Percentiles rank a stretch among this genome's conserved stretches.
These are phyloP conservation scores for Cyclotella distinguenda DNA, from an alignment of 108 stramenopile species.

Conservation along the genomic window DNA sequence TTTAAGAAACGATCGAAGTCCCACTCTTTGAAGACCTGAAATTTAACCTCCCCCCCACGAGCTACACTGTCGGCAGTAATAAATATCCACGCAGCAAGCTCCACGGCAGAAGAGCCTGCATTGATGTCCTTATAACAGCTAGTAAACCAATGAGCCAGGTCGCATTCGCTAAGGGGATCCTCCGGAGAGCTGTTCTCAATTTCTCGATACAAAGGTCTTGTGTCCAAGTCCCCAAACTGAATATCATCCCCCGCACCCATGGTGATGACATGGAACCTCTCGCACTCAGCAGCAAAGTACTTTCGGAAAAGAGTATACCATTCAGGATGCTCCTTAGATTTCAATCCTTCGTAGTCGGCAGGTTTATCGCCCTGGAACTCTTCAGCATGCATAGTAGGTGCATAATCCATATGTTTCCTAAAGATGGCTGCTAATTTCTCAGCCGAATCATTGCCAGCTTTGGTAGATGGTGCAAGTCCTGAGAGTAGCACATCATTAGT, in stretches of 20 bases:
- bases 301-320: background rate
- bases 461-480: too few species aligned
- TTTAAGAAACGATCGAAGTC: background rate
- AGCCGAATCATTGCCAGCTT: too few species aligned
- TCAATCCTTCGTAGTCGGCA: background rate
- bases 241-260: background rate
- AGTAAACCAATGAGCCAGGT: background rate
- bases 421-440: too few species aligned
- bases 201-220: background rate
- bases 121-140: background rate
- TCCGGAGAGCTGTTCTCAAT: background rate
- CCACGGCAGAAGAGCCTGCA: background rate
- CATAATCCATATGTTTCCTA: too few species aligned
- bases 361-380: too few species aligned
- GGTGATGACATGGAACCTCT: background rate
- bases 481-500: too few species aligned
- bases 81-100: background rate
- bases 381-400: too few species aligned
- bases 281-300: background rate
- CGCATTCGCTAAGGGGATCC: background rate
- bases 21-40: conserved; percentile 1
- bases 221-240: background rate
- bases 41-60: background rate
- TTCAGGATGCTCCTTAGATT: background rate
- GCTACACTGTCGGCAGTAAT: background rate